Evolutionary conservation across 305 asterid genomes (phyloP).

Genomic region (Fraxinus albicans): DNA sequence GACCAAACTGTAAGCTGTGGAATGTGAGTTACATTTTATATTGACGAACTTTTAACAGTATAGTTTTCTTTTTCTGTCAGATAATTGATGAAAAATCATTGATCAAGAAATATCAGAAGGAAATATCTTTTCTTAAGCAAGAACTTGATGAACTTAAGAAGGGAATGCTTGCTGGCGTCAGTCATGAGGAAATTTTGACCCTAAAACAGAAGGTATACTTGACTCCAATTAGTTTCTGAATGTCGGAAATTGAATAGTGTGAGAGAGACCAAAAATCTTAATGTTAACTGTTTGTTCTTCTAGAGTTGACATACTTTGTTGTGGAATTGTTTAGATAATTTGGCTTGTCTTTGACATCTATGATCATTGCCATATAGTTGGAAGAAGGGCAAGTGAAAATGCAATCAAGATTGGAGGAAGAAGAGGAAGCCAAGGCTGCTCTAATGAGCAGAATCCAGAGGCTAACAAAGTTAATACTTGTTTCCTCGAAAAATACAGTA

Average conservation of each 20-base stretch:
- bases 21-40: constrained; percentile 8
- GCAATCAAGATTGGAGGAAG: constrained; percentile 99
- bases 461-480: constrained; percentile 93
- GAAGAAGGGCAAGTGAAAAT: constrained; percentile 99
- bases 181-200: constrained; percentile 81
- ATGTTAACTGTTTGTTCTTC: not conserved
- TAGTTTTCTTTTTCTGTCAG: constrained; percentile 38
- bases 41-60: constrained; percentile 8
- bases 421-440: constrained; percentile 98
- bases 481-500: constrained; percentile 79
- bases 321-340: constrained; percentile 6
- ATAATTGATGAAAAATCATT: constrained; percentile 96
- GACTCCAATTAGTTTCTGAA: constrained; percentile 1
- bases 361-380: constrained; percentile 48
- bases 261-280: not conserved
- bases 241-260: constrained; percentile 15
- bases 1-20: constrained; percentile 3
- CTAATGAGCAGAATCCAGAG: constrained; percentile 97
- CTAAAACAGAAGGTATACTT: constrained; percentile 78
- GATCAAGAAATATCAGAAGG: constrained; percentile 97
- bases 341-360: constrained; percentile 16
- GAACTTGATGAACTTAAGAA: constrained; percentile 86
- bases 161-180: constrained; percentile 80
- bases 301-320: constrained; percentile 14
- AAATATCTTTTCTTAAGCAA: constrained; percentile 80